A percentile compares a stretch with the other conserved stretches of the same genome.
These are phyloP conservation scores for Phytophthora megakarya DNA, from an alignment of 352 stramenopile species.

Conservation along the genomic window DNA sequence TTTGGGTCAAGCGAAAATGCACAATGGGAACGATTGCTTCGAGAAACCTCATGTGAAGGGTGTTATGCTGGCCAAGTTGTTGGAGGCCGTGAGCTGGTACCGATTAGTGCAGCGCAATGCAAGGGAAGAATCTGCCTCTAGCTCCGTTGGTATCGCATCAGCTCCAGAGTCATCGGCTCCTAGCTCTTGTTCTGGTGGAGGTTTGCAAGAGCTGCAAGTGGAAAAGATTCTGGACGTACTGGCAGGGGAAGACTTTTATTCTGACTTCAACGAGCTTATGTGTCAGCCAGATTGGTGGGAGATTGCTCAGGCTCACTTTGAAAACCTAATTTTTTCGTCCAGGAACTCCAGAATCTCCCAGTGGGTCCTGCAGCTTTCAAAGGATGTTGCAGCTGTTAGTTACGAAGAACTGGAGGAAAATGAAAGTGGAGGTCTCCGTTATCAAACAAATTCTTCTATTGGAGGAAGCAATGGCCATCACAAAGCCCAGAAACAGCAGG, in stretches of 20 bases:
- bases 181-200: constrained; percentile 24
- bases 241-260: constrained; percentile 83
- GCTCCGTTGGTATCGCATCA: constrained; percentile 40
- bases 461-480: constrained; percentile 7
- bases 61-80: constrained; percentile 71
- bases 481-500: constrained; percentile 19
- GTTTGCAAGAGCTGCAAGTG: constrained; percentile 69
- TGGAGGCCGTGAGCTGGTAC: constrained; percentile 88
- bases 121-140: constrained; percentile 63
- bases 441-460: constrained; percentile 15
- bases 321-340: constrained; percentile 82
- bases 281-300: constrained; percentile 81
- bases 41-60: constrained; percentile 58
- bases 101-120: constrained; percentile 81
- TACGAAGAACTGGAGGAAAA: constrained; percentile 65
- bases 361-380: constrained; percentile 68
- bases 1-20: constrained; percentile 52
- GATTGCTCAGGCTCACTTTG: constrained; percentile 84
- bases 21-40: constrained; percentile 73
- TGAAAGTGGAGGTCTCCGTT: constrained; percentile 17
- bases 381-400: constrained; percentile 62
- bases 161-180: constrained; percentile 38
- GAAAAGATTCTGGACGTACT: constrained; percentile 79
- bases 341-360: constrained; percentile 72
- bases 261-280: constrained; percentile 84